Evolutionary conservation across 2,329 filamentous ascomycete species (phyloP).

Genomic region (Pseudocercospora macadamiae): DNA sequence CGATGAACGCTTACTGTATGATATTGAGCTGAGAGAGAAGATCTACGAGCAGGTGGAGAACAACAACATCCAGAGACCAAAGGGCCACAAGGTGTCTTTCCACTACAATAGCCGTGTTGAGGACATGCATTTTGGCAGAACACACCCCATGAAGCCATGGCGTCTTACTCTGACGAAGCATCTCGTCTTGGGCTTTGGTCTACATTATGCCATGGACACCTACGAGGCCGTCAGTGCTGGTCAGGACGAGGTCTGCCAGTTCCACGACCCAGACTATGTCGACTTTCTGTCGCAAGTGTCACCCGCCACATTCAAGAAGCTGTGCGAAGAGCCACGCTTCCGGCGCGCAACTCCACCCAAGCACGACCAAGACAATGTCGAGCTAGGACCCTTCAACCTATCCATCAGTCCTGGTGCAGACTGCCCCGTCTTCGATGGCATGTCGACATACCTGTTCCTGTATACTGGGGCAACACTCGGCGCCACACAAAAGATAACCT

Average conservation of each 20-base stretch:
- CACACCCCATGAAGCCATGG: conserved; percentile 99
- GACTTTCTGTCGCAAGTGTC: conserved; percentile 68
- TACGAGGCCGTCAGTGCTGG: conserved; percentile 83
- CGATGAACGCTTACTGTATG: conserved; percentile 43
- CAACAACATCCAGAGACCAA: conserved; percentile 75
- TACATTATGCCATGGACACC: conserved; percentile 96
- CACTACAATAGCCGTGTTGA: conserved; percentile 95
- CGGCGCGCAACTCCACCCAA: conserved; percentile 47
- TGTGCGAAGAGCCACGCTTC: conserved; percentile 52
- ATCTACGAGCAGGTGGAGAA: conserved; percentile 58
- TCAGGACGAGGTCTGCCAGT: conserved; percentile 82
- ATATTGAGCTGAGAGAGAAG: conserved; percentile 51
- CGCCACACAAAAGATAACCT: conserved; percentile 84
- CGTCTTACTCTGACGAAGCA: conserved; percentile 93
- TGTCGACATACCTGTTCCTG: conserved; percentile 93
- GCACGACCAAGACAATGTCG: conserved; percentile 48
- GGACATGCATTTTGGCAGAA: conserved; percentile 93
- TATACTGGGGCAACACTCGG: conserved; percentile 90
- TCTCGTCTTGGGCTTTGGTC: conserved; percentile 89
- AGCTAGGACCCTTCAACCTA: conserved; percentile 73
- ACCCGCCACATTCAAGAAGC: conserved; percentile 49
- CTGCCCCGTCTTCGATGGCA: conserved; percentile 93
- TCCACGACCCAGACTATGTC: conserved; percentile 87
- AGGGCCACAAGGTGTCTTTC: conserved; percentile 89
- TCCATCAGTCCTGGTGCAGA: conserved; percentile 67